Percentiles rank a stretch among this genome's conserved stretches.
These are phyloP conservation scores for Dorcoceras hygrometricum DNA, from an alignment of 257 asterid species.

Conservation along the genomic window DNA sequence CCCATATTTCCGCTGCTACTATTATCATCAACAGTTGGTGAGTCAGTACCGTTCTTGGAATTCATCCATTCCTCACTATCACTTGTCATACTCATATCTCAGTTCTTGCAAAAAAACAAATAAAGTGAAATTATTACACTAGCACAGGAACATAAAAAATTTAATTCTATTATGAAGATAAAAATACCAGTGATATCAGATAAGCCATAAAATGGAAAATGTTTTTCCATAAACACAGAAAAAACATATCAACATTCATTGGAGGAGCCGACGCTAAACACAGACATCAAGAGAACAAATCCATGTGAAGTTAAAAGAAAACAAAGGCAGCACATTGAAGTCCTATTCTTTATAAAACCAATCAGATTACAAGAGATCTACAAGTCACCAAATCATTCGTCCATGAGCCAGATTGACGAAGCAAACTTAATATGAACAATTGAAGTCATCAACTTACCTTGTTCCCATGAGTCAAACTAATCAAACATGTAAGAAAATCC, in stretches of 20 bases:
- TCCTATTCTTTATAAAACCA: conserved; percentile 8
- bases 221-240: neutral
- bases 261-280: neutral
- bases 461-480: conserved; percentile 8
- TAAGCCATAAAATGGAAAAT: neutral
- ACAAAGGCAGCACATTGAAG: neutral
- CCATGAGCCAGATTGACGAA: neutral
- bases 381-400: conserved; percentile 5
- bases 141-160: neutral
- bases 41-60: conserved; percentile 34
- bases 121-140: neutral
- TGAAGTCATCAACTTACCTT: conserved; percentile 1
- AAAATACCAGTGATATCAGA: neutral
- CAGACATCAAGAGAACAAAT: neutral
- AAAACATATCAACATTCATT: neutral
- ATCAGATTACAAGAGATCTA: neutral
- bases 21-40: conserved; percentile 47
- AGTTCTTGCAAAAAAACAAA: neutral
- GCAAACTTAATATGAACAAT: neutral
- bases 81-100: conserved; percentile 44
- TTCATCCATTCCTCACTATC: conserved; percentile 51
- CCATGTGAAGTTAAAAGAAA: conserved; percentile 17
- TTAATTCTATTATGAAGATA: neutral
- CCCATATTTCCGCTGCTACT: conserved; percentile 44
- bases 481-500: neutral